These are phyloP conservation scores for Pythium oligandrum DNA, from an alignment of 352 stramenopile species.

Conservation along the genomic window DNA sequence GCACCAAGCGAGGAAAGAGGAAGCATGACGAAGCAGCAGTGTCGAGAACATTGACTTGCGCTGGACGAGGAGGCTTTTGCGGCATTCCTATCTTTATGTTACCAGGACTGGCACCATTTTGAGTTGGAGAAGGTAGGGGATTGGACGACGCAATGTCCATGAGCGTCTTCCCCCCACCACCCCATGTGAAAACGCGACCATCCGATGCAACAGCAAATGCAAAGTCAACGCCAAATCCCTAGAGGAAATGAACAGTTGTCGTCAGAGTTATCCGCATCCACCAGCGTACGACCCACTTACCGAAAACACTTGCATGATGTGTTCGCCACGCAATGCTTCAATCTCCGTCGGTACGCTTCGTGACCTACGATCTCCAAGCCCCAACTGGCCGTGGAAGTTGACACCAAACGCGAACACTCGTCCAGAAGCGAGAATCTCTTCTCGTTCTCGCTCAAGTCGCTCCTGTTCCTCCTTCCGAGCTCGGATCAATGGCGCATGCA, in stretches of 20 bases:
- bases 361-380: conserved; percentile 41
- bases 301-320: conserved; percentile 42
- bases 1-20: conserved; percentile 39
- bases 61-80: neutral
- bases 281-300: conserved; percentile 16
- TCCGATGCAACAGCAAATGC: conserved; percentile 79
- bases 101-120: too few species aligned
- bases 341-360: conserved; percentile 46
- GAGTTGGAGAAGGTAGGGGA: neutral
- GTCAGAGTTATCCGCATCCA: neutral
- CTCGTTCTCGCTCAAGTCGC: conserved; percentile 28
- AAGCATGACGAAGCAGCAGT: conserved; percentile 23
- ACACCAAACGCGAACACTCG: conserved; percentile 64
- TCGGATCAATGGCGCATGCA: conserved; percentile 48
- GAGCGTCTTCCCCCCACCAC: conserved; percentile 53
- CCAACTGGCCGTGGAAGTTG: conserved; percentile 65
- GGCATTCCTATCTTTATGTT: too few species aligned
- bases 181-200: conserved; percentile 86
- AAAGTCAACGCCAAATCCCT: conserved; percentile 68
- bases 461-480: conserved; percentile 29
- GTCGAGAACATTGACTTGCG: neutral
- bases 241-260: neutral
- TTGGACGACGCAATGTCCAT: conserved; percentile 19
- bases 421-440: conserved; percentile 32
- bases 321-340: conserved; percentile 36